Conservation (phyloP, 257 asterid genomes). For the Solanum pennellii region DNA sequence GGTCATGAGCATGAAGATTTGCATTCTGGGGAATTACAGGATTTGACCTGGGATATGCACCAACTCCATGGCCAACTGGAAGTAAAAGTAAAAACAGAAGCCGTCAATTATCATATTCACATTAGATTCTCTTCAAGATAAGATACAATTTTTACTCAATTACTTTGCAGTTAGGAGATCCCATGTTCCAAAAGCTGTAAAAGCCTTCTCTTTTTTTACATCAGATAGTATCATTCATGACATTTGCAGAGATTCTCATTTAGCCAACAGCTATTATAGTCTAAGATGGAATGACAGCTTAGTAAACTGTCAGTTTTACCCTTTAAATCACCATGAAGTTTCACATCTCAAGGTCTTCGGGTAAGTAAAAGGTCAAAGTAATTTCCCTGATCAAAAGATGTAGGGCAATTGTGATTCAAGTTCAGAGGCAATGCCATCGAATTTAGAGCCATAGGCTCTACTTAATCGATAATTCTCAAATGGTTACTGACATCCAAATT, state of each 20-base stretch:
- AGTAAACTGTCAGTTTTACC: not conserved
- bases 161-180: not conserved
- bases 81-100: not conserved
- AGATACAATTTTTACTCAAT: not conserved
- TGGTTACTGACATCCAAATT: not conserved
- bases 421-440: not conserved
- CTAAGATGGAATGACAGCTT: not conserved
- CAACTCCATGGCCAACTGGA: slow-evolving; percentile 22
- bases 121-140: not conserved
- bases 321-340: not conserved
- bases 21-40: slow-evolving; percentile 15
- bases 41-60: slow-evolving; percentile 29
- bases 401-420: not conserved
- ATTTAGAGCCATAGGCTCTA: not conserved
- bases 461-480: not conserved
- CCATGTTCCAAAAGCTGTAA: not conserved
- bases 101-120: not conserved
- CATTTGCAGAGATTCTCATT: not conserved
- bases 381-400: not conserved
- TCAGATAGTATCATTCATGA: not conserved
- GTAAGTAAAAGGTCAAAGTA: not conserved
- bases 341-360: not conserved
- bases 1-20: slow-evolving; percentile 1
- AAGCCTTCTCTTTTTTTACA: not conserved
- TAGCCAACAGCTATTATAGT: not conserved